Base-by-base conservation (phyloP, 1,284 basidiomycete genomes). In the Ceratobasidium sp. region DNA sequence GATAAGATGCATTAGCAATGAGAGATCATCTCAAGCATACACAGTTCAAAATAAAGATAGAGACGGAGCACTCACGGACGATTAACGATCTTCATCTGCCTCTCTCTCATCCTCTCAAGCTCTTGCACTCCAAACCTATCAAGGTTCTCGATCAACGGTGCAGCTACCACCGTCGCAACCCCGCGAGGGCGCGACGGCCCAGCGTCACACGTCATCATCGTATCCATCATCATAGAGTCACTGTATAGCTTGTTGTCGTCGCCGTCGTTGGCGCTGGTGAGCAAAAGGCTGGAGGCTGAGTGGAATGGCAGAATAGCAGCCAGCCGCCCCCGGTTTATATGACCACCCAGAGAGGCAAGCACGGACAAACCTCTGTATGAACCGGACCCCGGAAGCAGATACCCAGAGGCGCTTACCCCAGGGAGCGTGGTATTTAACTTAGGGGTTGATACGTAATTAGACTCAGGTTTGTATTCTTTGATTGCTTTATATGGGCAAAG, bases 71-170 rank as follows among this genome's bases (percentile, higher is more conserved):
- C 63, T 67, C 50, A 67, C 63, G 63, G 63, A 43, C 63, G 63
- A 67, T 67, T 67, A 3, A 67, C 63, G 43, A 67, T 67, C 63
- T 67, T 67, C 63, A 67, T 67, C 44, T 67, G 63, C 46, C 63
- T 26, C 18, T 67, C 63, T 43, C 63, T 28, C 63, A 67, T 67
- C 49, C 23, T 47, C 30, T 67, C 63, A 50, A 67, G 63, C 63
- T 67, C 63, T 38, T 54, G 63, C 21, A 67, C 63, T 28, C 63
- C 55, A n/a, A 67, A 67, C 63, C 63, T 67, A 35, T 67, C 63
- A 30, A 67, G 63, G 63, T 67, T 67, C 63, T 67, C 63, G 44
- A 67, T 67, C 35, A 67, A 38, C 30, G 54, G 54, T 58, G 32
- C 30, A 1, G 55, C 32, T 41, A 30, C 55, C n/a, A 38, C 41